phyloP scores from a whole-genome alignment of 495 filamentous ascomycete species.

The Podospora anserina region DNA sequence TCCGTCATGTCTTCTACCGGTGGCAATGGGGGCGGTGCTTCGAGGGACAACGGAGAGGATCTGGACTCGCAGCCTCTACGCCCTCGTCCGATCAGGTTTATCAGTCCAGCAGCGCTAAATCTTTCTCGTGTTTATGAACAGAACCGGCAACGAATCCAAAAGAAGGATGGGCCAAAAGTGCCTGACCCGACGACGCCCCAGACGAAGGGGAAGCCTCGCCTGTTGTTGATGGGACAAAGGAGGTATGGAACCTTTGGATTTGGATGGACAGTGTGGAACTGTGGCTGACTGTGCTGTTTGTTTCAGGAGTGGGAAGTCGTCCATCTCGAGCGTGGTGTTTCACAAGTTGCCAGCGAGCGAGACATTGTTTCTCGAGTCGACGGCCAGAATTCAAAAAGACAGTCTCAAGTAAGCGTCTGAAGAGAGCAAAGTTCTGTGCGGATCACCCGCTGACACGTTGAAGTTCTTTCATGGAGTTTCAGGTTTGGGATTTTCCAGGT shows the following conservation, averaged over 20 bases:
- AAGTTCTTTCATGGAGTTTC: conserved; percentile 98
- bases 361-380: conserved; percentile 91
- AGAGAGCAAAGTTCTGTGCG: not conserved
- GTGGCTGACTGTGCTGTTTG: conserved; percentile 7
- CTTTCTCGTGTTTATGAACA: conserved; percentile 56
- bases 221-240: conserved; percentile 93
- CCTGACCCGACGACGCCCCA: conserved; percentile 40
- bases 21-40: conserved; percentile 14
- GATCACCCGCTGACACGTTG: conserved; percentile 18
- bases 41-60: conserved; percentile 16
- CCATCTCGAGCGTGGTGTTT: conserved; percentile 95
- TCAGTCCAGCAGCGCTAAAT: conserved; percentile 52
- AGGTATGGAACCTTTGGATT: conserved; percentile 55
- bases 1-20: conserved; percentile 24
- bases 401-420: conserved; percentile 66
- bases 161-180: conserved; percentile 39
- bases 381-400: conserved; percentile 86
- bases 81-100: conserved; percentile 27
- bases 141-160: conserved; percentile 48
- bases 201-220: conserved; percentile 68
- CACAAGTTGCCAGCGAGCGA: conserved; percentile 94
- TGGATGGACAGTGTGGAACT: conserved; percentile 17
- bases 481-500: conserved; percentile 95
- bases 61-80: conserved; percentile 18
- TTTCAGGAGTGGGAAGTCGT: conserved; percentile 89